These are phyloP conservation scores for Magnaporthiopsis poae DNA, from an alignment of 2,329 filamentous ascomycete genomes.

Conservation along the genomic window DNA sequence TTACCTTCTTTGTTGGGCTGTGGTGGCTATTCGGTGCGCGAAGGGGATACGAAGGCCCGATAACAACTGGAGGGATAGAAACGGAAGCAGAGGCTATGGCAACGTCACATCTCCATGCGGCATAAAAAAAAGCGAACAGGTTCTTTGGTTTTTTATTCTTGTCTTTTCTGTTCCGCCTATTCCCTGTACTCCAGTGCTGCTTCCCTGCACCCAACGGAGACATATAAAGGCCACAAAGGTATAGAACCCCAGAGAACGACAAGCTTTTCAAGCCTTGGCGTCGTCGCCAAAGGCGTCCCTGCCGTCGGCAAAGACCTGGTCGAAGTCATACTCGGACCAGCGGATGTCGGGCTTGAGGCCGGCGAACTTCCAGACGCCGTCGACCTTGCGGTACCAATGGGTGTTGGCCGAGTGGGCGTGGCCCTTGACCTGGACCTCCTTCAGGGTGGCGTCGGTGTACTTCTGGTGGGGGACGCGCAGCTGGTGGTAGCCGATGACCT, in stretches of 20 bases:
- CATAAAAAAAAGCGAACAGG: background rate
- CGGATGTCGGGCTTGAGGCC: conserved; percentile 43
- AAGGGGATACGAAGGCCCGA: background rate
- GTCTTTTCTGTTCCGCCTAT: background rate
- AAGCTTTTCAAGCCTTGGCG: background rate
- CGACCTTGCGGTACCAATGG: conserved; percentile 45
- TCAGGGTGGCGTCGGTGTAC: conserved; percentile 40
- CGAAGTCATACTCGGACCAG: conserved; percentile 47
- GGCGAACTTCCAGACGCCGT: conserved; percentile 51
- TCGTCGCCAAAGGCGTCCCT: conserved; percentile 14
- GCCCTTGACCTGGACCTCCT: conserved; percentile 43
- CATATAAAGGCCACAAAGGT: background rate
- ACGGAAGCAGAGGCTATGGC: background rate
- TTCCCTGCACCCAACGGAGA: no score
- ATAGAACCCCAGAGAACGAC: background rate
- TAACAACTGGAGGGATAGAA: background rate
- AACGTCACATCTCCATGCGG: background rate
- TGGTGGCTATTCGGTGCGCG: conserved; percentile 28
- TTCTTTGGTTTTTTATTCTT: background rate
- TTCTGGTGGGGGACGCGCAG: conserved; percentile 51
- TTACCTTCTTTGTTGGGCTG: conserved; percentile 27
- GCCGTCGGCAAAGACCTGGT: conserved; percentile 18
- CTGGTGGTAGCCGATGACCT: conserved; percentile 49
- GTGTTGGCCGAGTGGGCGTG: conserved; percentile 48
- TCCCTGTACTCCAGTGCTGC: background rate